Percentiles rank a stretch among this genome's conserved stretches.
Conservation (phyloP, 2,329 filamentous ascomycete species). For the Aaosphaeria arxii region DNA sequence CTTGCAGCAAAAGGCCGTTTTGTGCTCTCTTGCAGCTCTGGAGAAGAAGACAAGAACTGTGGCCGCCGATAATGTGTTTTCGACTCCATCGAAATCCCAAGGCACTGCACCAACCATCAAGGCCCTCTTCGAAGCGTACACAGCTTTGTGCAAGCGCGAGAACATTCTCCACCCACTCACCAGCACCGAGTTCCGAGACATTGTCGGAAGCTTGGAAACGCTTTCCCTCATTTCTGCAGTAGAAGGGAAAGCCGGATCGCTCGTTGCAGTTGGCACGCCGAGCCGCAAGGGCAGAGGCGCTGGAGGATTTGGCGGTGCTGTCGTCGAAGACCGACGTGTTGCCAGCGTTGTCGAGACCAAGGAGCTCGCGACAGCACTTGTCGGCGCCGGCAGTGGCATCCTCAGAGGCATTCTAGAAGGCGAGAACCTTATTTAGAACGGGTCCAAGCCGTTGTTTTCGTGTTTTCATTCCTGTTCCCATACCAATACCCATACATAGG, state of each 20-base stretch:
- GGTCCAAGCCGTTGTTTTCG: not conserved
- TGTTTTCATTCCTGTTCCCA: too few relatives aligned
- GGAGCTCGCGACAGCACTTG: slow-evolving; percentile 71
- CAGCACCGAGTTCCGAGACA: slow-evolving; percentile 89
- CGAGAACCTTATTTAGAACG: slow-evolving; percentile 3
- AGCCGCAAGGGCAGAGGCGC: slow-evolving; percentile 61
- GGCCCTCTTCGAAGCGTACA: slow-evolving; percentile 80
- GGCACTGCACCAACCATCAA: slow-evolving; percentile 76
- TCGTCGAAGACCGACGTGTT: slow-evolving; percentile 71
- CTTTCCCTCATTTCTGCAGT: slow-evolving; percentile 72
- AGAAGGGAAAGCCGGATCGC: slow-evolving; percentile 68
- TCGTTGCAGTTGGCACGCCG: slow-evolving; percentile 63
- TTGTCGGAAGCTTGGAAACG: slow-evolving; percentile 85
- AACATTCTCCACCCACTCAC: slow-evolving; percentile 88
- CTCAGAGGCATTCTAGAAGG: slow-evolving; percentile 32
- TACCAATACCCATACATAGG: too few relatives aligned
- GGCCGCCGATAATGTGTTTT: slow-evolving; percentile 22
- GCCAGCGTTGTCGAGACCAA: slow-evolving; percentile 77
- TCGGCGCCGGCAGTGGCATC: slow-evolving; percentile 46
- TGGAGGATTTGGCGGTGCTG: slow-evolving; percentile 42
- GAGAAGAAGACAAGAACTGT: slow-evolving; percentile 67
- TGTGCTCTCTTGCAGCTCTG: slow-evolving; percentile 85
- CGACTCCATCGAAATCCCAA: slow-evolving; percentile 43
- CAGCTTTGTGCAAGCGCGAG: slow-evolving; percentile 76
- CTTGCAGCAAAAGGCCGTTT: slow-evolving; percentile 90